Conservation (phyloP, 2,329 filamentous ascomycete species). For the Claviceps cyperi region DNA sequence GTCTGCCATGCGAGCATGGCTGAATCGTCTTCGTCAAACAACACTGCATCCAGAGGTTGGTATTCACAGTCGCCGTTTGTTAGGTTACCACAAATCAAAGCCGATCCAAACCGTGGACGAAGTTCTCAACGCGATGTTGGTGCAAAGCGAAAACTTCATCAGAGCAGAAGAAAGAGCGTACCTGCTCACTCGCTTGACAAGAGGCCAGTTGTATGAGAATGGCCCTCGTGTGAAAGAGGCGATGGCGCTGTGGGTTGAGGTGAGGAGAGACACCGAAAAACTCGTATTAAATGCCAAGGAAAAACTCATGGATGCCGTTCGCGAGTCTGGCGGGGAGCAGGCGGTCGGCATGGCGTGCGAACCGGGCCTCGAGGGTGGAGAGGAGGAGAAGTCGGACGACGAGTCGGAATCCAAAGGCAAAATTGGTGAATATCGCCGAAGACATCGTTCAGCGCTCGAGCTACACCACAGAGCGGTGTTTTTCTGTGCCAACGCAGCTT, state of each 20-base stretch:
- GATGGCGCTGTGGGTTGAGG: constrained; percentile 52
- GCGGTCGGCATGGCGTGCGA: constrained; percentile 4
- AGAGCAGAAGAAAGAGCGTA: constrained; percentile 54
- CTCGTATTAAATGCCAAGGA: constrained; percentile 50
- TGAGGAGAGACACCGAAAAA: constrained; percentile 30
- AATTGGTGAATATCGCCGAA: constrained; percentile 43
- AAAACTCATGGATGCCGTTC: constrained; percentile 40
- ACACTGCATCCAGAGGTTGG: constrained; percentile 78
- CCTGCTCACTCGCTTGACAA: constrained; percentile 47
- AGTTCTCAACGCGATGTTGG: constrained; percentile 83
- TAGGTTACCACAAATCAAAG: constrained; percentile 46
- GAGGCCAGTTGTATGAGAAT: constrained; percentile 70
- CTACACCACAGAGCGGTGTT: constrained; percentile 71
- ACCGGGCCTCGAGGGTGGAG: not conserved
- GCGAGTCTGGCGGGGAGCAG: constrained; percentile 10
- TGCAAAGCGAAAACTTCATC: constrained; percentile 58
- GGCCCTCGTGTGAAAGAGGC: constrained; percentile 53
- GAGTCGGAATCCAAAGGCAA: constrained; percentile 22
- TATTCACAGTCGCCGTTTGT: constrained; percentile 45
- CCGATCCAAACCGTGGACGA: constrained; percentile 71
- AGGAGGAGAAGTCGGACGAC: constrained; percentile 14
- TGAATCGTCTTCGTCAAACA: constrained; percentile 65
- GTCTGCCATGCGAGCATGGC: constrained; percentile 64
- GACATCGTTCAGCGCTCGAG: constrained; percentile 60
- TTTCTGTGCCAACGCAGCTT: constrained; percentile 72